Base-by-base conservation (phyloP, 768 basidiomycete genomes). In the Lentinula raphanica region DNA sequence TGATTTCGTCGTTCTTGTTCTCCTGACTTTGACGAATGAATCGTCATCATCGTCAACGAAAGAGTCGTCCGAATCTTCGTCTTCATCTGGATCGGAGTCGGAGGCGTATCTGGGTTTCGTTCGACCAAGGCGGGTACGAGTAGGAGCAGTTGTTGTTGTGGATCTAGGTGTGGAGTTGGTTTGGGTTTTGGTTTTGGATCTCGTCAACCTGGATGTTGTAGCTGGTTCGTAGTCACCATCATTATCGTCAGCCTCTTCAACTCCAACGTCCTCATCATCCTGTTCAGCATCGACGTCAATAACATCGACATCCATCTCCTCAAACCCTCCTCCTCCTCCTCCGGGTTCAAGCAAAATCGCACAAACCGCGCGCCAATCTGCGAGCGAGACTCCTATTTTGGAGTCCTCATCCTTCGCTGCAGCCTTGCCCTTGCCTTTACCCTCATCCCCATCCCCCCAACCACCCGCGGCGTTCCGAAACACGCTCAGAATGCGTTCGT, bases 361-460 rank as follows among this genome's bases (percentile, higher is more conserved):
- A 66, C 91, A 93, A 3, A 94, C 87, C 12, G 88, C 79, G 36
- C 88, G 80, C 88, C 88, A 94, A 66, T 92, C 91, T 28, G 84
- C 83, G 49, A 77, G 73, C 62, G 77, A 81, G 25, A 94, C 46
- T 19, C 11, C 80, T 44, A 71, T 67, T 28, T n/a, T n/a, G n/a
- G n/a, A n/a, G n/a, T n/a, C n/a, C n/a, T n/a, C n/a, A n/a, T n/a
- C n/a, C n/a, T n/a, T n/a, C n/a, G n/a, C n/a, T n/a, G n/a, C n/a
- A n/a, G n/a, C n/a, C n/a, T n/a, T n/a, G n/a, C n/a, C n/a, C n/a
- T n/a, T n/a, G n/a, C n/a, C n/a, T n/a, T 69, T 68, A 13, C 68
- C 72, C 5, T 59, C 57, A 17, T 64, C 62, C 5, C 55, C 62
- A 2, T 62, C 54, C 11, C 59, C 53, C 90, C 91, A 92, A 17